A percentile compares a stretch with the other conserved stretches of the same genome.
These are phyloP conservation scores for Lentinula edodes DNA, from an alignment of 768 basidiomycete species.

Conservation along the genomic window DNA sequence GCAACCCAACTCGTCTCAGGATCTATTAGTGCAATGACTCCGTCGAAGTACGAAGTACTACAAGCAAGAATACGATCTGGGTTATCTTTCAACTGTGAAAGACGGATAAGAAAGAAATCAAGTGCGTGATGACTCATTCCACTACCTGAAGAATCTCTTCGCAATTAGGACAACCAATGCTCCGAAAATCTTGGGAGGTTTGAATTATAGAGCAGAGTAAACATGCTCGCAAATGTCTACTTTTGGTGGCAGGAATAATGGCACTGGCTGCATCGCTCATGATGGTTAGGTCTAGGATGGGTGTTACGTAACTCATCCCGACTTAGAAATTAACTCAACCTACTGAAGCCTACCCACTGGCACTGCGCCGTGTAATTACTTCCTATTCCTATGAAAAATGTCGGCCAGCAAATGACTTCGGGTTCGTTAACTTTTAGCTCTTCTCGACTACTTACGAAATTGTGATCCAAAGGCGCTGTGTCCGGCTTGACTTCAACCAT, in stretches of 20 bases:
- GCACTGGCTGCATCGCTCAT: constrained; percentile 6
- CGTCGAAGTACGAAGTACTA: constrained; percentile 92
- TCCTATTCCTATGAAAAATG: constrained; percentile 50
- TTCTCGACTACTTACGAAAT: not conserved
- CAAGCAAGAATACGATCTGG: constrained; percentile 79
- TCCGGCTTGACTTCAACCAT: constrained; percentile 76
- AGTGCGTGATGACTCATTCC: not conserved
- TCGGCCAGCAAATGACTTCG: constrained; percentile 60
- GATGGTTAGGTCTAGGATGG: not conserved
- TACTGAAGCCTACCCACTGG: too few species aligned
- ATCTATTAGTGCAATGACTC: constrained; percentile 81
- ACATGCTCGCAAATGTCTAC: constrained; percentile 82
- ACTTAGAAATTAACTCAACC: too few species aligned
- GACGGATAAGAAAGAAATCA: not conserved
- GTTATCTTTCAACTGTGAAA: constrained; percentile 75
- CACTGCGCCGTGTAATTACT: too few species aligned
- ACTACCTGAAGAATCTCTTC: constrained; percentile 88
- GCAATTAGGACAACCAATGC: constrained; percentile 92
- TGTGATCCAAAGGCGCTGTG: constrained; percentile 49
- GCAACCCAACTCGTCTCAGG: constrained; percentile 93
- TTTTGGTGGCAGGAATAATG: constrained; percentile 56
- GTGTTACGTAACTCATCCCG: too few species aligned
- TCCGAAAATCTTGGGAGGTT: constrained; percentile 75
- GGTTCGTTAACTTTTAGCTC: constrained; percentile 27
- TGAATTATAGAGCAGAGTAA: constrained; percentile 91